Percentiles rank a stretch among this genome's conserved stretches.
These are phyloP conservation scores for Madurella fahalii DNA, from an alignment of 2,329 filamentous ascomycete genomes.

Conservation along the genomic window DNA sequence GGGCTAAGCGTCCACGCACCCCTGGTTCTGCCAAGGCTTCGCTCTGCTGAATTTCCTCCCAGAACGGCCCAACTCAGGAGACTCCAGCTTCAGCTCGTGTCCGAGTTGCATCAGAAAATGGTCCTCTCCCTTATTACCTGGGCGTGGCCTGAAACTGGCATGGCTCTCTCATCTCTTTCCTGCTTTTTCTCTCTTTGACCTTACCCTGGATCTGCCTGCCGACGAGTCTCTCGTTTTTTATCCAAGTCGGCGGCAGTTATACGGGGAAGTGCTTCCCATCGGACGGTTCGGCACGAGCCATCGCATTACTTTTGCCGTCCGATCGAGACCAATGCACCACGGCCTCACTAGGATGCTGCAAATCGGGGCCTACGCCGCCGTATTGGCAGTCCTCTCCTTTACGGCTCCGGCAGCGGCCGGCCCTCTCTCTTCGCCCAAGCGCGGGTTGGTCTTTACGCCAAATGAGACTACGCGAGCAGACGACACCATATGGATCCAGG, in stretches of 20 bases:
- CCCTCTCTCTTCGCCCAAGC: conserved; percentile 51
- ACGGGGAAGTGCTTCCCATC: neutral
- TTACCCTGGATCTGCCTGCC: neutral
- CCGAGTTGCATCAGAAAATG: neutral
- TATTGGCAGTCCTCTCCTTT: conserved; percentile 12
- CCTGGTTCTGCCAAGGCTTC: neutral
- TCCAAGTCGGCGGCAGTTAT: conserved; percentile 4
- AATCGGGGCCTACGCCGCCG: conserved; percentile 1
- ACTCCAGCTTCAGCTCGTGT: conserved; percentile 6
- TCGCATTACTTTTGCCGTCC: neutral
- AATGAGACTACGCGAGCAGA: conserved; percentile 53
- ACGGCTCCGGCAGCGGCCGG: conserved; percentile 26
- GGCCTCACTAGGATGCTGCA: conserved; percentile 8
- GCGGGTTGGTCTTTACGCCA: conserved; percentile 67
- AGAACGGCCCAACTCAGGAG: neutral
- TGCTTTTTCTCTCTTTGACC: neutral
- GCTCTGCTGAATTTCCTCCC: neutral
- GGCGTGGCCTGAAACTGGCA: neutral
- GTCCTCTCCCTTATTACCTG: neutral
- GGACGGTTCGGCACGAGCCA: neutral
- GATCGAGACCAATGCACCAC: no score
- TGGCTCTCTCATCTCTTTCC: neutral
- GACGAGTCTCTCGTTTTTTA: conserved; percentile 14
- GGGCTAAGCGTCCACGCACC: neutral
- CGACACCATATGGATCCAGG: conserved; percentile 59